Evolutionary conservation across 345 rosid species (phyloP).

Genomic region (Euphorbia lathyris): DNA sequence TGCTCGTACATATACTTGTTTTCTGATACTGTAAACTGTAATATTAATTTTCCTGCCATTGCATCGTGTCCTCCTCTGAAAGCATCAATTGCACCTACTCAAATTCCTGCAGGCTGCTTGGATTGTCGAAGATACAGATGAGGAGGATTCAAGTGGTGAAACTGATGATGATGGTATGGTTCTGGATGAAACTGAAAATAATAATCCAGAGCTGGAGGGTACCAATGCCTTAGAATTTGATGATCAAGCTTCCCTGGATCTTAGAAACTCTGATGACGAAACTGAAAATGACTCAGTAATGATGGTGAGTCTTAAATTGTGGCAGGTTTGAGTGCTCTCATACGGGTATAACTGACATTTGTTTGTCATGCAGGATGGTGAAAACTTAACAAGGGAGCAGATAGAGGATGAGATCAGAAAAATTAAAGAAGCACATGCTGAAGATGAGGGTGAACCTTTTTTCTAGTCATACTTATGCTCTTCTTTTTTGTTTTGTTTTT

Average conservation of each 20-base stretch:
- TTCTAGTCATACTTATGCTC: not conserved
- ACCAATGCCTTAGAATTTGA: slow-evolving; percentile 41
- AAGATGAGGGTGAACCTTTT: slow-evolving; percentile 72
- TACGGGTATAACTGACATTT: not conserved
- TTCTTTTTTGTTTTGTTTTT: not conserved
- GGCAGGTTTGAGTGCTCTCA: not conserved
- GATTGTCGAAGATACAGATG: slow-evolving; percentile 78
- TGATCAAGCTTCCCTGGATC: slow-evolving; percentile 52
- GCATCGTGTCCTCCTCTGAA: not conserved
- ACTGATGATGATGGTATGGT: slow-evolving; percentile 71
- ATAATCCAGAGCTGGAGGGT: slow-evolving; percentile 36
- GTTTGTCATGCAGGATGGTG: slow-evolving; percentile 62
- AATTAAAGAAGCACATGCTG: slow-evolving; percentile 85
- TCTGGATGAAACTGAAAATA: slow-evolving; percentile 57
- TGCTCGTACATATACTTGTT: not conserved
- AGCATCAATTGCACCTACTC: not conserved
- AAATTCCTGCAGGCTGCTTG: slow-evolving; percentile 77
- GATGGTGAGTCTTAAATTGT: slow-evolving; percentile 45
- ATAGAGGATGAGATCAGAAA: slow-evolving; percentile 71
- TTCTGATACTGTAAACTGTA: not conserved
- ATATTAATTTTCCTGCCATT: not conserved
- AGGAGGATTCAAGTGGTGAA: slow-evolving; percentile 47
- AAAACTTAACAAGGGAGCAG: slow-evolving; percentile 74
- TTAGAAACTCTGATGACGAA: slow-evolving; percentile 70
- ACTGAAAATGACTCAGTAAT: slow-evolving; percentile 76